These are phyloP conservation scores for Aspergillus affinis DNA, from an alignment of 495 filamentous ascomycete genomes.

Conservation along the genomic window DNA sequence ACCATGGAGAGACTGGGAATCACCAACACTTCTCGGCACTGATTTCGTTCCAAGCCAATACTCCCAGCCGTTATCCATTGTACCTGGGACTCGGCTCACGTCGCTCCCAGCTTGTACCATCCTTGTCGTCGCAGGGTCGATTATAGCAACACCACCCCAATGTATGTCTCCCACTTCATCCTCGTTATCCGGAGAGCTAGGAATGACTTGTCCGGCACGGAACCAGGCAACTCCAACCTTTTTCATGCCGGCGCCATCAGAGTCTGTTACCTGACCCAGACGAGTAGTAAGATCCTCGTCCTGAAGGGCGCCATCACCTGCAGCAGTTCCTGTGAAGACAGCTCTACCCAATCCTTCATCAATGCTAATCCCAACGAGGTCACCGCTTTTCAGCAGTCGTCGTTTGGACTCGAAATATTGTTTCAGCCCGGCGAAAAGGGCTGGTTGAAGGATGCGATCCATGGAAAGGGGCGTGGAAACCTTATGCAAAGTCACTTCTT, in stretches of 20 bases:
- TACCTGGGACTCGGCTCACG: conserved; percentile 71
- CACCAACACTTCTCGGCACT: conserved; percentile 41
- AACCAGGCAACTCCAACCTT: conserved; percentile 82
- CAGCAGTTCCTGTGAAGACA: conserved; percentile 60
- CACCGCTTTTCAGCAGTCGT: conserved; percentile 78
- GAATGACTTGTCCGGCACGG: conserved; percentile 70
- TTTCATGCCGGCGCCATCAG: conserved; percentile 25
- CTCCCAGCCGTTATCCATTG: conserved; percentile 73
- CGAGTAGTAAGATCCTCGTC: conserved; percentile 62
- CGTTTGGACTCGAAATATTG: conserved; percentile 77
- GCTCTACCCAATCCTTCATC: conserved; percentile 78
- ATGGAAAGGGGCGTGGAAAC: conserved; percentile 85
- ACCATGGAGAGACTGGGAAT: conserved; percentile 40
- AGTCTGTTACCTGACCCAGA: conserved; percentile 37
- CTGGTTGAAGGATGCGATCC: conserved; percentile 78
- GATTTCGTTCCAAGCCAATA: conserved; percentile 79
- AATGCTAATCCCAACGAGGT: conserved; percentile 81
- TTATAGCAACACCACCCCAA: conserved; percentile 81
- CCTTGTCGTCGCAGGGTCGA: conserved; percentile 79
- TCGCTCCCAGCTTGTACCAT: conserved; percentile 87
- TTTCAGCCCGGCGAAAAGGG: conserved; percentile 80
- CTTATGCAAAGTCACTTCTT: conserved; percentile 88
- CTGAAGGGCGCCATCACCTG: conserved; percentile 55
- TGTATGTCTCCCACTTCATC: conserved; percentile 60
- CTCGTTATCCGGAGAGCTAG: conserved; percentile 52